phyloP scores from a whole-genome alignment of 2,329 filamentous ascomycete genomes.

The Cadophora luteo-olivacea region DNA sequence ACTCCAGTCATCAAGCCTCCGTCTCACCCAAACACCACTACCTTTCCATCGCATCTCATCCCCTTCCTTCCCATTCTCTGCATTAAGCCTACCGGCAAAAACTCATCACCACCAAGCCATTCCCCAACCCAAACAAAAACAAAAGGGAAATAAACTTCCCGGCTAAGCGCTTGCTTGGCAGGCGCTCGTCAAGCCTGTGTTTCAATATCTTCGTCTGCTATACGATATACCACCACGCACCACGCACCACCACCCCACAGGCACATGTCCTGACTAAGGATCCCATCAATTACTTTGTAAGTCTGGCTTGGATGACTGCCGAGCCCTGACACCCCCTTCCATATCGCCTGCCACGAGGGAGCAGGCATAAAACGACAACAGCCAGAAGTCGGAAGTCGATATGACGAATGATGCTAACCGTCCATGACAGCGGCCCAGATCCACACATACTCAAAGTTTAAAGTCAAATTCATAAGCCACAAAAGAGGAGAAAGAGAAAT shows the following conservation, averaged over 20 bases:
- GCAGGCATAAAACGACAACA: background rate
- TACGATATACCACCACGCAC: background rate
- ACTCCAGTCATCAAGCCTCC: too few relatives aligned
- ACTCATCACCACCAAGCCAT: background rate
- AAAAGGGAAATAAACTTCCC: background rate
- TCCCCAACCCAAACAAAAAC: background rate
- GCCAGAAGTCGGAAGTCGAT: background rate
- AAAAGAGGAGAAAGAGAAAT: background rate
- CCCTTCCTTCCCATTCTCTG: background rate
- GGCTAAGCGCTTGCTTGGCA: background rate
- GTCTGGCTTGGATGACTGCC: too few relatives aligned
- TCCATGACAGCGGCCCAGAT: too few relatives aligned
- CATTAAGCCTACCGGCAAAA: conserved; percentile 1
- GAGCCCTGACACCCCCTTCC: too few relatives aligned
- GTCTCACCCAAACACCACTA: background rate
- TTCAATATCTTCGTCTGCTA: background rate
- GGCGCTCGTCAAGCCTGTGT: background rate
- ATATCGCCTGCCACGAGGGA: background rate
- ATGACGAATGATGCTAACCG: background rate
- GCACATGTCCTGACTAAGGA: background rate
- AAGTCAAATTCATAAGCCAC: background rate
- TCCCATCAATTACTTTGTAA: too few relatives aligned
- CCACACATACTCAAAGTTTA: background rate
- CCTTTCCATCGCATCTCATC: background rate
- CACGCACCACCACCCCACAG: too few relatives aligned